Evolutionary conservation across 768 basidiomycete genomes (phyloP).

Genomic region (Rhodotorula sphaerocarpa): DNA sequence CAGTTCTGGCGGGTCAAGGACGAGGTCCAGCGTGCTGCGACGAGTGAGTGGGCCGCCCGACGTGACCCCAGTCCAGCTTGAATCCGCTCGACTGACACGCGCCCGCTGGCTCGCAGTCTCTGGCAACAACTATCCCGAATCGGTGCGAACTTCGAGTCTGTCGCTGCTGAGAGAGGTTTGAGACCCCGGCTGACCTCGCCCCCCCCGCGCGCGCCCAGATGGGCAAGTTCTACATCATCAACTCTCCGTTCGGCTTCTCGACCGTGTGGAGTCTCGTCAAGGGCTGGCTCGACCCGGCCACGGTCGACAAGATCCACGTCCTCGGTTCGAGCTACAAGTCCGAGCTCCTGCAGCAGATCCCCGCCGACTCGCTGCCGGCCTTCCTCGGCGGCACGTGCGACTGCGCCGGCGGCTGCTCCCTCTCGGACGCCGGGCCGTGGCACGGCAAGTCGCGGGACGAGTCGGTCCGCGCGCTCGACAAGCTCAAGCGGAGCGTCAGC

Average conservation of each 20-base stretch:
- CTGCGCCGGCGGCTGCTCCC: slow-evolving; percentile 70
- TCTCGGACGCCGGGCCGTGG: slow-evolving; percentile 91
- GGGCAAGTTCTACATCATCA: slow-evolving; percentile 99
- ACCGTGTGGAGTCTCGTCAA: slow-evolving; percentile 82
- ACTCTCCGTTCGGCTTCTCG: slow-evolving; percentile 86
- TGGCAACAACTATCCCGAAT: slow-evolving; percentile 84
- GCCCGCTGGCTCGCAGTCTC: slow-evolving; percentile 56
- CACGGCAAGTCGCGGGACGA: slow-evolving; percentile 44
- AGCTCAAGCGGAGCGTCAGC: slow-evolving; percentile 19
- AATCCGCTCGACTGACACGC: too few species aligned
- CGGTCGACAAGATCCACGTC: slow-evolving; percentile 88
- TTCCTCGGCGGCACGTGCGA: slow-evolving; percentile 76
- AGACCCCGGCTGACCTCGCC: not conserved
- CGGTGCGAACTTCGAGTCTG: slow-evolving; percentile 31
- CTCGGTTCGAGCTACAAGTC: slow-evolving; percentile 67
- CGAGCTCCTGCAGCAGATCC: slow-evolving; percentile 71
- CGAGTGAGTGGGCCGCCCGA: slow-evolving; percentile 29
- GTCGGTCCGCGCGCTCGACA: slow-evolving; percentile 6
- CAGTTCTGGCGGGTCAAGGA: slow-evolving; percentile 88
- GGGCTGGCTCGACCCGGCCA: slow-evolving; percentile 89
- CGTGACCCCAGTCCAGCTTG: not conserved
- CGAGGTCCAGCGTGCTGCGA: slow-evolving; percentile 67
- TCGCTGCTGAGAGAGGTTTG: too few species aligned
- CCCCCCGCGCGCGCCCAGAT: too few species aligned
- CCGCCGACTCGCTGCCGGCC: slow-evolving; percentile 68